A percentile compares a stretch with the other conserved stretches of the same genome.
Evolutionary conservation across 169 alveolate species (phyloP).

Genomic region (Eimeria praecox): DNA sequence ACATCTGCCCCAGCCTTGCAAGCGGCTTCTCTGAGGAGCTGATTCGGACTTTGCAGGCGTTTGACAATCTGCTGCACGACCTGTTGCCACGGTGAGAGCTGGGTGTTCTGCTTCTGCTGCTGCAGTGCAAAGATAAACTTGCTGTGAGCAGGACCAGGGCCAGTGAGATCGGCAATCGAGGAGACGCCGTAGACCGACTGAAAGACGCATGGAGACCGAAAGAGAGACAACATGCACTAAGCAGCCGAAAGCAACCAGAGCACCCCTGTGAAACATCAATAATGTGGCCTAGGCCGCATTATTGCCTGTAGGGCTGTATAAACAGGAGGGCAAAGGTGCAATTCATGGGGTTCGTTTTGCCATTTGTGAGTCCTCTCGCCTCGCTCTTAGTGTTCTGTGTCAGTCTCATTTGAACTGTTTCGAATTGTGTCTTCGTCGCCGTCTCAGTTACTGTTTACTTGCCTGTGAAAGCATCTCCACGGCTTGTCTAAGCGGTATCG

Average conservation of each 20-base stretch:
- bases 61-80: conserved; percentile 56
- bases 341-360: background rate
- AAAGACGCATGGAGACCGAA: background rate
- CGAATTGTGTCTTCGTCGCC: background rate
- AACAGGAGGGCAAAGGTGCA: background rate
- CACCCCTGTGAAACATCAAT: background rate
- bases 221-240: background rate
- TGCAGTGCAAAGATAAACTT: conserved; percentile 15
- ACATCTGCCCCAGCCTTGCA: conserved; percentile 72
- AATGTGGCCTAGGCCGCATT: too few relatives aligned
- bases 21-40: conserved; percentile 66
- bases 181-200: conserved; percentile 78
- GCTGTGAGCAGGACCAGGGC: conserved; percentile 46
- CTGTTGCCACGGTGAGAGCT: conserved; percentile 51
- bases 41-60: conserved; percentile 52
- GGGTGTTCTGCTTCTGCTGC: conserved; percentile 42
- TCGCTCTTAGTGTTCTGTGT: background rate
- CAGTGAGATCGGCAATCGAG: conserved; percentile 71
- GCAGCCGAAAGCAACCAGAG: background rate
- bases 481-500: conserved; percentile 35
- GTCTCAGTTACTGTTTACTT: conserved; percentile 16
- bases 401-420: background rate
- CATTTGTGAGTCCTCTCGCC: background rate
- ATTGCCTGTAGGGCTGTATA: too few relatives aligned
- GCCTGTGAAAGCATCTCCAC: conserved; percentile 74